Percentiles rank a stretch among this genome's conserved stretches.
phyloP scores from a whole-genome alignment of 2,329 filamentous ascomycete genomes.

The Fusarium sp. region DNA sequence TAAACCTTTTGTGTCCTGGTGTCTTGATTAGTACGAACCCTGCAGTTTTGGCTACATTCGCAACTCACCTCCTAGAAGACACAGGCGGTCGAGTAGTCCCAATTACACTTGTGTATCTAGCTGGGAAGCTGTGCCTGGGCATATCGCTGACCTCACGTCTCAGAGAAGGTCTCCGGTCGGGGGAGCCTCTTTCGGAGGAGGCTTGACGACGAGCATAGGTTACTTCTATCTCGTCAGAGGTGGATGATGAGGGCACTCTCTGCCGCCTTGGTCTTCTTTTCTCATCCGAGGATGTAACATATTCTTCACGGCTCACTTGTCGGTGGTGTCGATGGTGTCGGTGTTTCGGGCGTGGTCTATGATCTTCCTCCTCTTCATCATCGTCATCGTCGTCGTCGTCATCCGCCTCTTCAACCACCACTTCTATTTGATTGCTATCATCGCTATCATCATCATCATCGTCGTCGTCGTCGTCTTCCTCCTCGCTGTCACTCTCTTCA shows the following conservation, averaged over 20 bases:
- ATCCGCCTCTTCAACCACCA: constrained; percentile 45
- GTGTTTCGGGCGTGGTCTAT: constrained; percentile 21
- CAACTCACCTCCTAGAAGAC: constrained; percentile 47
- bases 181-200: constrained; percentile 45
- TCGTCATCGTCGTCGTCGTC: constrained; percentile 39
- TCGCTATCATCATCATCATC: constrained; percentile 23
- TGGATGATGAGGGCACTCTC: constrained; percentile 36
- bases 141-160: constrained; percentile 47
- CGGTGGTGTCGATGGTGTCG: constrained; percentile 21
- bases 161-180: constrained; percentile 42
- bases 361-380: not conserved
- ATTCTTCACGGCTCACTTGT: constrained; percentile 43
- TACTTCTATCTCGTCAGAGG: constrained; percentile 42
- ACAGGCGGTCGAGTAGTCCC: constrained; percentile 50
- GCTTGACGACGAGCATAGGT: constrained; percentile 36
- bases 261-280: constrained; percentile 37
- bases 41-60: not conserved
- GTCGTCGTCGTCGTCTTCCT: not conserved
- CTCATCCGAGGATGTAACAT: constrained; percentile 42
- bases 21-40: constrained; percentile 9
- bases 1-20: constrained; percentile 38
- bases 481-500: constrained; percentile 30
- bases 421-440: constrained; percentile 37
- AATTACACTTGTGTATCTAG: constrained; percentile 46
- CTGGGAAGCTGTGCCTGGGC: constrained; percentile 43